phyloP scores from a whole-genome alignment of 306 rosid genomes.

The Abrus precatorius region DNA sequence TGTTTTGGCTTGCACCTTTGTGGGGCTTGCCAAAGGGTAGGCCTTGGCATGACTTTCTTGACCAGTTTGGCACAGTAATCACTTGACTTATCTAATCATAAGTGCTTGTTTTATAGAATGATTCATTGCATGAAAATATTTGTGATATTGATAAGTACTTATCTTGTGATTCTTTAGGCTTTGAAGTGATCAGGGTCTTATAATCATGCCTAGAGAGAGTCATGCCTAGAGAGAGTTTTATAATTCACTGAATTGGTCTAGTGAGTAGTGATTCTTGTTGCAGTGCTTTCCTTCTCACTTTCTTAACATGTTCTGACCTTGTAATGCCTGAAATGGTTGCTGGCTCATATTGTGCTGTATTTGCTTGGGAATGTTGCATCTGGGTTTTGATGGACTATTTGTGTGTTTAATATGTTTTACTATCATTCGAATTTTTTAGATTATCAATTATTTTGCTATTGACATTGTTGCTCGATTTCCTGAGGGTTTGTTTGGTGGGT shows the following conservation, averaged over 20 bases:
- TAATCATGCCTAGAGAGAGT: conserved; percentile 16
- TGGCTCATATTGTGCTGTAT: not conserved
- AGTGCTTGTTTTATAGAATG: conserved; percentile 40
- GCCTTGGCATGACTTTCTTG: conserved; percentile 41
- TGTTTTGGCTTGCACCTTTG: conserved; percentile 31
- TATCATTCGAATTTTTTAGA: conserved; percentile 32
- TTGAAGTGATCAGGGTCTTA: conserved; percentile 35
- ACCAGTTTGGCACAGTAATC: conserved; percentile 35
- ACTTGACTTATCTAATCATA: conserved; percentile 25
- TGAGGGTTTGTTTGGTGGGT: conserved; percentile 17
- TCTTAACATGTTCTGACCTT: conserved; percentile 18
- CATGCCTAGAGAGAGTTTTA: conserved; percentile 26
- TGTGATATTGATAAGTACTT: conserved; percentile 37
- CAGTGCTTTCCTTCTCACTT: conserved; percentile 15
- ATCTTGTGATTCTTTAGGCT: conserved; percentile 8
- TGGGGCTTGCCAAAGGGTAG: conserved; percentile 45
- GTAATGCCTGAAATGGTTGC: conserved; percentile 44
- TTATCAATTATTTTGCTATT: conserved; percentile 14
- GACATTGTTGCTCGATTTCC: conserved; percentile 25
- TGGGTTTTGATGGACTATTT: conserved; percentile 34
- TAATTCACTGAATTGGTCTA: conserved; percentile 26
- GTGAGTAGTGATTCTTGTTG: conserved; percentile 31
- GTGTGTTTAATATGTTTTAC: conserved; percentile 33
- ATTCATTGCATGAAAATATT: conserved; percentile 34
- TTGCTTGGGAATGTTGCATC: conserved; percentile 23